A percentile compares a stretch with the other conserved stretches of the same genome.
phyloP scores from a whole-genome alignment of 2,329 filamentous ascomycete genomes.

The Cytospora chrysosperma region DNA sequence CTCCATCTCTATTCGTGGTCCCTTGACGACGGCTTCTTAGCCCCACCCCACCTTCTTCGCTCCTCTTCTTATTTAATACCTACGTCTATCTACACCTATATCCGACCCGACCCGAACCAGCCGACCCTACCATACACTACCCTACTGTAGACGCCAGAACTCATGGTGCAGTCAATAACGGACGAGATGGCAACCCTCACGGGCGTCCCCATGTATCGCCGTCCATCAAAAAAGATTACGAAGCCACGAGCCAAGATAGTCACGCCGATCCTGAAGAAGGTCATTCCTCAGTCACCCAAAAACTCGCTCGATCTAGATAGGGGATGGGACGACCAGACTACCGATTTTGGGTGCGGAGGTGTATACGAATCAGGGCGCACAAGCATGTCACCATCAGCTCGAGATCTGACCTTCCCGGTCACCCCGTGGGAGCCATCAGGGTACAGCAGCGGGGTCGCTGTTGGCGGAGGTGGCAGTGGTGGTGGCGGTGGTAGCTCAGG shows the following conservation, averaged over 20 bases:
- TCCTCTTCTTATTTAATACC: neutral
- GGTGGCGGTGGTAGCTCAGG: slow-evolving; percentile 26
- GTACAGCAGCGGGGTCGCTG: slow-evolving; percentile 12
- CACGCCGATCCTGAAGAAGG: slow-evolving; percentile 63
- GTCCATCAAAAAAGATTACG: slow-evolving; percentile 37
- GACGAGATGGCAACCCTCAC: slow-evolving; percentile 39
- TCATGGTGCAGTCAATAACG: slow-evolving; percentile 15
- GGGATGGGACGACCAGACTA: slow-evolving; percentile 56
- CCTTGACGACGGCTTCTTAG: slow-evolving; percentile 1
- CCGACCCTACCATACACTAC: neutral
- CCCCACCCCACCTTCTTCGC: too few relatives aligned
- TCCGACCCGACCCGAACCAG: neutral
- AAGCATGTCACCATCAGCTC: slow-evolving; percentile 31
- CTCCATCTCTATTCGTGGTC: neutral
- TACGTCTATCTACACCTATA: neutral
- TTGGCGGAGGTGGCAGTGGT: too few relatives aligned
- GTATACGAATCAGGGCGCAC: slow-evolving; percentile 29
- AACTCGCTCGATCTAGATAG: slow-evolving; percentile 63
- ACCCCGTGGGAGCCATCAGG: slow-evolving; percentile 22
- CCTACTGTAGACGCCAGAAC: neutral
- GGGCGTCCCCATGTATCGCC: slow-evolving; percentile 30
- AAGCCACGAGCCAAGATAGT: slow-evolving; percentile 52
- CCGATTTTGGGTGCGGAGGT: slow-evolving; percentile 35
- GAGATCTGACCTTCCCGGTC: slow-evolving; percentile 48
- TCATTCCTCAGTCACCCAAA: slow-evolving; percentile 53